Evolutionary conservation across 176 grass and related monocot species (phyloP).

Genomic region (Zoysia pacifica): DNA sequence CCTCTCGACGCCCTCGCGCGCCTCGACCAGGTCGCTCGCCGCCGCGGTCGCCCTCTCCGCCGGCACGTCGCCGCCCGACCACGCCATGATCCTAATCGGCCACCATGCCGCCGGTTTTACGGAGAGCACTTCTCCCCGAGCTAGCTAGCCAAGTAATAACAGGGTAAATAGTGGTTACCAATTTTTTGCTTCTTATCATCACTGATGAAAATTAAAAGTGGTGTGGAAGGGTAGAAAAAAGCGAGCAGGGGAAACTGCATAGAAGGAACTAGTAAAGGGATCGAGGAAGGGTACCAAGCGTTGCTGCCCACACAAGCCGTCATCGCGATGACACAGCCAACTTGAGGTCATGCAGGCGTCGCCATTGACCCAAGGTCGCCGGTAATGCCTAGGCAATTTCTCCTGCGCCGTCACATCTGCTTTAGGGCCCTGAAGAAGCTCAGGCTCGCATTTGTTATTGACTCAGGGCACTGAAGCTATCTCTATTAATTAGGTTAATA

Average conservation of each 20-base stretch:
- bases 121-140: neutral
- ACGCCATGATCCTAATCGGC: slow-evolving; percentile 21
- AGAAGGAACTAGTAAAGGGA: neutral
- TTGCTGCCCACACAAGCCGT: slow-evolving; percentile 26
- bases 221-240: slow-evolving; percentile 30
- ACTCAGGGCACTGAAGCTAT: too few species aligned
- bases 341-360: slow-evolving; percentile 24
- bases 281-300: neutral
- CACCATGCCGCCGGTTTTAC: neutral
- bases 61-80: slow-evolving; percentile 31
- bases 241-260: slow-evolving; percentile 28
- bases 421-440: too few species aligned
- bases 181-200: slow-evolving; percentile 14
- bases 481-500: too few species aligned
- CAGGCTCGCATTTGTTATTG: too few species aligned
- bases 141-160: neutral
- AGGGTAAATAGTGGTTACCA: neutral
- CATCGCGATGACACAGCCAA: slow-evolving; percentile 38
- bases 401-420: neutral
- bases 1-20: slow-evolving; percentile 25
- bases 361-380: slow-evolving; percentile 34
- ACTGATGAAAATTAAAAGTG: neutral
- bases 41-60: slow-evolving; percentile 25
- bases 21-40: slow-evolving; percentile 31
- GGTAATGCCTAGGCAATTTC: slow-evolving; percentile 40